Conservation (phyloP, 148 eudicot genomes). For the Pharnaceum exiguum region DNA sequence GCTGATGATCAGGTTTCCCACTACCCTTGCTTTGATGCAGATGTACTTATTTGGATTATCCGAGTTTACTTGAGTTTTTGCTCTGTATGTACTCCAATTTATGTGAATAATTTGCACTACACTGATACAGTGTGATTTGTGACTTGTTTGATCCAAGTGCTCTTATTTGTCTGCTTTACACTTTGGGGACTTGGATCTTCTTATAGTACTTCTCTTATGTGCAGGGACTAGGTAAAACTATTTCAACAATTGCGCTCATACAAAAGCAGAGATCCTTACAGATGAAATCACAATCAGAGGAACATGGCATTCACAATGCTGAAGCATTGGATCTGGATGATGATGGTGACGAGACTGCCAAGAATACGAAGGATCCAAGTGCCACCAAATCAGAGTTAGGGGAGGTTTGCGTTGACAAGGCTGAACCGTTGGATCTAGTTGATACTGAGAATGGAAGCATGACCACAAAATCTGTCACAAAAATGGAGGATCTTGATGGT, state of each 20-base stretch:
- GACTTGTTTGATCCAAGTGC: too few relatives aligned
- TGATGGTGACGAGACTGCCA: conserved; percentile 52
- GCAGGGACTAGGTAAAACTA: conserved; percentile 97
- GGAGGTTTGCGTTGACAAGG: conserved; percentile 18
- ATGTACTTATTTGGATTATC: neutral
- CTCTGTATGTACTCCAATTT: too few relatives aligned
- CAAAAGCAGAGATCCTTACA: conserved; percentile 55
- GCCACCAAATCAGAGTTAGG: conserved; percentile 5
- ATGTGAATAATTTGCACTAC: too few relatives aligned
- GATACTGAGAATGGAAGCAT: conserved; percentile 35
- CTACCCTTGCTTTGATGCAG: neutral
- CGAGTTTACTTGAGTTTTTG: neutral
- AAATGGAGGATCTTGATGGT: conserved; percentile 28
- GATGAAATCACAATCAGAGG: conserved; percentile 49
- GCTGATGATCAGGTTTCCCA: conserved; percentile 94
- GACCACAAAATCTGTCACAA: conserved; percentile 26
- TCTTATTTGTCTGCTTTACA: too few relatives aligned
- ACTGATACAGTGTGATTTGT: too few relatives aligned
- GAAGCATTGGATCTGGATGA: conserved; percentile 91
- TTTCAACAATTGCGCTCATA: conserved; percentile 86
- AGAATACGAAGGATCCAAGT: conserved; percentile 21
- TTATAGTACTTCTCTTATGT: too few relatives aligned
- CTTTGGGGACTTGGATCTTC: too few relatives aligned
- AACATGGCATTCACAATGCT: conserved; percentile 25
- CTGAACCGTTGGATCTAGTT: conserved; percentile 73